These are phyloP conservation scores for Claviceps africana DNA, from an alignment of 2,329 filamentous ascomycete genomes.

Conservation along the genomic window DNA sequence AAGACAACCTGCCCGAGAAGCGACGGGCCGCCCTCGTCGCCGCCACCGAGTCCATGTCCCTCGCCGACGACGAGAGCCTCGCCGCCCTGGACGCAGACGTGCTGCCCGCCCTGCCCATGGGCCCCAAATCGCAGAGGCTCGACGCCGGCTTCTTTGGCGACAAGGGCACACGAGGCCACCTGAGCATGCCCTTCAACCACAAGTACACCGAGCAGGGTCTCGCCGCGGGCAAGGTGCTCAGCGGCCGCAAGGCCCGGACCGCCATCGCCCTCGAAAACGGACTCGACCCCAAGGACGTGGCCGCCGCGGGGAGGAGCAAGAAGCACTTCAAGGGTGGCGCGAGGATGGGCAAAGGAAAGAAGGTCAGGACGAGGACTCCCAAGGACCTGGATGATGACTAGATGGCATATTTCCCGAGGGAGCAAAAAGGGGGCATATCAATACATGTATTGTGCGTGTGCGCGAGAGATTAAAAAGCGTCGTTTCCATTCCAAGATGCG, in stretches of 20 bases:
- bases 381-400: conserved; percentile 6
- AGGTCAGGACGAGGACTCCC: conserved; percentile 3
- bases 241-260: conserved; percentile 67
- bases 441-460: not conserved
- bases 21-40: conserved; percentile 51
- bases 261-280: conserved; percentile 76
- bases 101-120: conserved; percentile 35
- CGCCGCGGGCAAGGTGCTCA: conserved; percentile 48
- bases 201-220: conserved; percentile 72
- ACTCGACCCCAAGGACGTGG: conserved; percentile 66
- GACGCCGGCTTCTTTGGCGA: conserved; percentile 83
- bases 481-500: too few species aligned
- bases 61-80: conserved; percentile 19
- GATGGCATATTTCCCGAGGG: not conserved
- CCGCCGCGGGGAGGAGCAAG: conserved; percentile 52
- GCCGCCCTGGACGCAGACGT: conserved; percentile 31
- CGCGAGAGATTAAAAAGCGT: too few species aligned
- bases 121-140: conserved; percentile 60
- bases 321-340: conserved; percentile 86
- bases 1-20: conserved; percentile 67
- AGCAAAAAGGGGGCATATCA: too few species aligned
- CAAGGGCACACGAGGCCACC: conserved; percentile 46
- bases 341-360: conserved; percentile 43
- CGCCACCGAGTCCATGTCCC: conserved; percentile 31
- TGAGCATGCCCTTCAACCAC: conserved; percentile 75